Evolutionary conservation across 2,329 filamentous ascomycete genomes (phyloP), one percentile per base, ranked within the genome.

Genomic region (Myriosclerotinia curreyana): DNA sequence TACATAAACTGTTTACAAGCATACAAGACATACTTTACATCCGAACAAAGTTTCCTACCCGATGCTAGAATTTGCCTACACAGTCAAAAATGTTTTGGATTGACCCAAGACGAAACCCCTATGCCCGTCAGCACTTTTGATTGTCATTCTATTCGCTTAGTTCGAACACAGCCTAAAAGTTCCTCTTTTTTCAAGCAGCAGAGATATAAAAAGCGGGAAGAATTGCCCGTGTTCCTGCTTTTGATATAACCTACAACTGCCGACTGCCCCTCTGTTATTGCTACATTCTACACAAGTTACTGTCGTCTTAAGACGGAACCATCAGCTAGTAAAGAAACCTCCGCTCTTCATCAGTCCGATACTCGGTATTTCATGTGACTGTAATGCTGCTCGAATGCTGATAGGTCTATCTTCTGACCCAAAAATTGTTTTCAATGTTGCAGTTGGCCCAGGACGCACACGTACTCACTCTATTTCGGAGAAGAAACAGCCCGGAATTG

Each of bases 1-100:
- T 74, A 73, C 67, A 73, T 73, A 72, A 67, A 65, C 38, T 65
- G 44, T 50, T 66, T 61, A 62, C 56, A 67, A 64, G 67, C 66
- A 44, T 25, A 44, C 28, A 53, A 67, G 63, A 68, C 67, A 44
- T 25, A 44, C 28, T 52, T 40, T 15, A 52, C 17, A 38, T 40
- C 5, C 53, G 48, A 31, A 34, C 34, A 44, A 60, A n/a, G 14
- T 22, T 44, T 28, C 20, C 2, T 36, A 31, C 22, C 28, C 34
- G 22, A 64, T 64, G 44, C 20, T 34, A 22, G 36, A 49, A 56
- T 36, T 20, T 56, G n/a, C 28, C 40, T 36, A 48, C 55, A 25
- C 17, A n/a, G 28, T 20, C 20, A 20, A n/a, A 58, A 34, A 8
- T 5, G 36, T 20, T 5, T 25, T 22, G 28, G 14, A 48, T 48